A percentile compares a stretch with the other conserved stretches of the same genome.
Evolutionary conservation across 2,329 filamentous ascomycete species (phyloP).

Genomic region (Sphaerulina populicola): DNA sequence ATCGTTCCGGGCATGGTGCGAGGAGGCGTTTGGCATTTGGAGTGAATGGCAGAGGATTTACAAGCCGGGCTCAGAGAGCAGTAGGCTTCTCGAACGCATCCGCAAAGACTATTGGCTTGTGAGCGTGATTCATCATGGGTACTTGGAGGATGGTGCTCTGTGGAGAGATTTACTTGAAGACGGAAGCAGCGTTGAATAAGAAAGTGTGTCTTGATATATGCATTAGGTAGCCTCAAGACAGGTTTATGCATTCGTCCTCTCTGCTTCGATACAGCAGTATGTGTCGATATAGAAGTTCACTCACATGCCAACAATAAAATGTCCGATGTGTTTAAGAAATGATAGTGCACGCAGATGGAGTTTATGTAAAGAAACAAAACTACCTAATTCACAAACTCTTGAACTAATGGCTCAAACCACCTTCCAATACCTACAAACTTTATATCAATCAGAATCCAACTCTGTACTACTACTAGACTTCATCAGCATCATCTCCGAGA

Average conservation of each 20-base stretch:
- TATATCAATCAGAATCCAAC: no score
- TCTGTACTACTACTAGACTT: no score
- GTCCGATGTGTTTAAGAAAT: no score
- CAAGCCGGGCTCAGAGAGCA: conserved; percentile 61
- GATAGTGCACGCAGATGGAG: no score
- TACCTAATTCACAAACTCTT: no score
- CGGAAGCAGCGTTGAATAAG: neutral
- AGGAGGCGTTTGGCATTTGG: conserved; percentile 96
- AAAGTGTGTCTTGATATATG: neutral
- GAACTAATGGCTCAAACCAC: no score
- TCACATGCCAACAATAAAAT: no score
- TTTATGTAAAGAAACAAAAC: no score
- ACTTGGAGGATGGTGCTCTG: conserved; percentile 59
- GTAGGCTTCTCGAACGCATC: conserved; percentile 59
- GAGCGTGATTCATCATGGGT: conserved; percentile 80
- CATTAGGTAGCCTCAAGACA: neutral
- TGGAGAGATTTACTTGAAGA: conserved; percentile 47
- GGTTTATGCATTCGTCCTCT: neutral
- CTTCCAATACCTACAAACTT: no score
- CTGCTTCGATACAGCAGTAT: neutral
- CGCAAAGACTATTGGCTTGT: conserved; percentile 75
- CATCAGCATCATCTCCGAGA: no score
- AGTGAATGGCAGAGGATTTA: conserved; percentile 88
- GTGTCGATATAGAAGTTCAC: no score
- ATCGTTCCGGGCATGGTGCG: conserved; percentile 85